Evolutionary conservation across 2,329 filamentous ascomycete genomes (phyloP), one percentile per base, ranked within the genome.

Genomic region (Talaromyces sp.): DNA sequence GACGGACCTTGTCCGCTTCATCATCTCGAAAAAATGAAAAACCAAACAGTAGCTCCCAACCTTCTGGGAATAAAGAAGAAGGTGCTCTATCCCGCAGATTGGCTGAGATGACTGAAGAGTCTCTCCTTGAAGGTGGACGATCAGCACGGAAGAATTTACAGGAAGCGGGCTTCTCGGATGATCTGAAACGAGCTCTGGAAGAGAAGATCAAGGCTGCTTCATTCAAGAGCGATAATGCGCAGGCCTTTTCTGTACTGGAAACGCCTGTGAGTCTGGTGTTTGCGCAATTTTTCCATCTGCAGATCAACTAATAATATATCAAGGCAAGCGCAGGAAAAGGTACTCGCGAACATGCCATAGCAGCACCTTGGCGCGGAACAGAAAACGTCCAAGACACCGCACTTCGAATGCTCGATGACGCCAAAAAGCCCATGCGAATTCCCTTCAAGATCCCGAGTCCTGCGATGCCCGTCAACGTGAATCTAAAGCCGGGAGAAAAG

Each of bases 361-460:
- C 88, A 7, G 79, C 84, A 65, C 84, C 90, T 1, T 99, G 95
- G 95, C 87, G 85, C 0, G 95, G 94, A 2, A 82, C 85, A 13
- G 95, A 98, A 77, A 82, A 81, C 5, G 79, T 89, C 1, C 86
- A 89, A 70, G 93, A 97, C 75, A 84, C 90, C 0, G 88, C 92
- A 24, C 79, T 96, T 58, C 88, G 95, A 37, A 98, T 98, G 90
- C 81, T 89, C 10, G 83, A 85, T 56, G 86, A 88, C 70, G 82
- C 84, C 16, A 84, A 85, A 70, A 88, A 87, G 72, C 85, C 84
- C 19, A 72, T 85, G 14, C 80, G 81, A 45, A 74, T 75, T 31
- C 75, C 80, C 1, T 78, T 72, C 67, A 78, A 77, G 67, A 77
- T 77, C 48, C 81, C 76, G 22, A 71, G 75, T 10, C 71, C 77